Percentiles rank a stretch among this genome's conserved stretches.
phyloP scores from a whole-genome alignment of 768 basidiomycete species.

The Lentinula aciculospora region DNA sequence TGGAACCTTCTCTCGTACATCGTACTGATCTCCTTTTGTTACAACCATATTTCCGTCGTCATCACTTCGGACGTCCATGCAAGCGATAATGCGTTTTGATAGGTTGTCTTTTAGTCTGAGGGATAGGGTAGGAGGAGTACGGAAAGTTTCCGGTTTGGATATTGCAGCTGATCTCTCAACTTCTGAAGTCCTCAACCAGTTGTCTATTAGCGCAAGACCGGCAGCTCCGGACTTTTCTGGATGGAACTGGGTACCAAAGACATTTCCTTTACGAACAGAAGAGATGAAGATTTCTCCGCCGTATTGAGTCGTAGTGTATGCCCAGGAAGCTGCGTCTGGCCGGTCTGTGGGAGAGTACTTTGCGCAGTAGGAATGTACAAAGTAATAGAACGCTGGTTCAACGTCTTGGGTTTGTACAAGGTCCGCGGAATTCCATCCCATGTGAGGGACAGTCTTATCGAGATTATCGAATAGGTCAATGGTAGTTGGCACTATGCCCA shows the following conservation, averaged over 20 bases:
- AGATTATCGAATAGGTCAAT: slow-evolving; percentile 66
- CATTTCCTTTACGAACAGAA: slow-evolving; percentile 72
- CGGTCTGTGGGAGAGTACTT: slow-evolving; percentile 56
- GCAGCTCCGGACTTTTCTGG: slow-evolving; percentile 94
- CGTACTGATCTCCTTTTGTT: slow-evolving; percentile 99
- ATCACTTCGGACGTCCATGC: slow-evolving; percentile 96
- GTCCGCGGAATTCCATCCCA: slow-evolving; percentile 90
- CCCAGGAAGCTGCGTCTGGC: slow-evolving; percentile 65
- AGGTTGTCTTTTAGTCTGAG: slow-evolving; percentile 56
- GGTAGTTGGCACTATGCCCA: slow-evolving; percentile 78
- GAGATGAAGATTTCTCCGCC: slow-evolving; percentile 91
- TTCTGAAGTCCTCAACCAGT: slow-evolving; percentile 68
- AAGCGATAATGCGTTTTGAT: slow-evolving; percentile 93
- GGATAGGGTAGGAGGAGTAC: slow-evolving; percentile 27
- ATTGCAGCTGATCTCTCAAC: slow-evolving; percentile 26
- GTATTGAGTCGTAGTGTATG: slow-evolving; percentile 86
- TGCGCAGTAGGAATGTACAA: slow-evolving; percentile 93
- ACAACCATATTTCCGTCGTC: slow-evolving; percentile 96
- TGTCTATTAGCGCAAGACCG: slow-evolving; percentile 72
- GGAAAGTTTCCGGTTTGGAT: slow-evolving; percentile 20
- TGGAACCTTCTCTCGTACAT: slow-evolving; percentile 78
- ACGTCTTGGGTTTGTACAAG: slow-evolving; percentile 40
- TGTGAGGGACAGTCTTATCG: slow-evolving; percentile 92
- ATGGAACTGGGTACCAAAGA: slow-evolving; percentile 95
- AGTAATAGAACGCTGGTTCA: slow-evolving; percentile 78